phyloP scores from a whole-genome alignment of 2,329 filamentous ascomycete genomes.

The Neofusicoccum parvum region DNA sequence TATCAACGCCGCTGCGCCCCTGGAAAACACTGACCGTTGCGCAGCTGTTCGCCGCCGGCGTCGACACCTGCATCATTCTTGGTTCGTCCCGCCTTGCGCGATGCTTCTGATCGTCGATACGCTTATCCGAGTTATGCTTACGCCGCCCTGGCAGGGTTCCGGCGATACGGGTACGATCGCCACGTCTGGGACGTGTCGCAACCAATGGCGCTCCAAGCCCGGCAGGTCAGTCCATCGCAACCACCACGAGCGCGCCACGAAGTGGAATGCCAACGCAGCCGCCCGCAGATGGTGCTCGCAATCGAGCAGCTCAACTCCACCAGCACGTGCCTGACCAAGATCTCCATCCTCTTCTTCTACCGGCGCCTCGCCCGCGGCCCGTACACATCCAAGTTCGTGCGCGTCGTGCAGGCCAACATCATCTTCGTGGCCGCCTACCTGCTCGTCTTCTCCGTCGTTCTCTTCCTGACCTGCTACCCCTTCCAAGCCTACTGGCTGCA shows the following conservation, averaged over 20 bases:
- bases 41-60: conserved; percentile 4
- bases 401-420: conserved; percentile 42
- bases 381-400: conserved; percentile 39
- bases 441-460: conserved; percentile 39
- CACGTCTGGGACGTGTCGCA: conserved; percentile 17
- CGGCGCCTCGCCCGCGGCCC: conserved; percentile 42
- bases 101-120: no score
- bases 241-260: not conserved
- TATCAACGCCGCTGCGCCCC: not conserved
- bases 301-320: conserved; percentile 32
- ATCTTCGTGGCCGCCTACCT: conserved; percentile 42
- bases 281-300: conserved; percentile 25
- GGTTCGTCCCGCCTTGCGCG: not conserved
- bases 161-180: conserved; percentile 12
- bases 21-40: not conserved
- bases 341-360: conserved; percentile 45
- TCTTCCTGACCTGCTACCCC: conserved; percentile 43
- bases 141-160: not conserved
- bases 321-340: conserved; percentile 34
- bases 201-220: conserved; percentile 1
- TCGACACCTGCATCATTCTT: conserved; percentile 1
- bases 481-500: conserved; percentile 45
- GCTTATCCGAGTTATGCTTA: not conserved
- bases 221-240: not conserved
- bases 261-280: not conserved